A percentile compares a stretch with the other conserved stretches of the same genome.
Conservation (phyloP, 1,284 basidiomycete species). For the Puccinia novopanici region DNA sequence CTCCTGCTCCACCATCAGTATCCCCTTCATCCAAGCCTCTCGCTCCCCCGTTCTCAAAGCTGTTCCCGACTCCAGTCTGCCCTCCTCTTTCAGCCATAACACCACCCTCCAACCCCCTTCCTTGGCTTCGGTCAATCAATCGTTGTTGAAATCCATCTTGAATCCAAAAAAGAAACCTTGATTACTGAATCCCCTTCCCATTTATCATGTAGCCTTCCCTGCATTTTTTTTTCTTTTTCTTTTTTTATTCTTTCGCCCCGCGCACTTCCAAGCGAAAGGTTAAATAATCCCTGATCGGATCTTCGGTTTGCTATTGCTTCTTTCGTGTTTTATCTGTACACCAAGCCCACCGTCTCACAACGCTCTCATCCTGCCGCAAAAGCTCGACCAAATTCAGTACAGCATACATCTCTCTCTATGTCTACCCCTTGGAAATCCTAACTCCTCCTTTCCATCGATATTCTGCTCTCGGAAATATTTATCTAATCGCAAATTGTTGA, state of each 20-base stretch:
- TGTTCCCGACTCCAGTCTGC: constrained; percentile 10
- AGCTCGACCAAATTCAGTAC: background rate
- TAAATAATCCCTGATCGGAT: background rate
- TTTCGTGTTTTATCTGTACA: background rate
- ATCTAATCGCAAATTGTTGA: too few relatives aligned
- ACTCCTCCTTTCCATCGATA: background rate
- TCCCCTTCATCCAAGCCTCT: constrained; percentile 38
- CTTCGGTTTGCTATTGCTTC: background rate
- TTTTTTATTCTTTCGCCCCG: background rate
- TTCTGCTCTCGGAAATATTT: background rate
- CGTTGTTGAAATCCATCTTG: constrained; percentile 29
- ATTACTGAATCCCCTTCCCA: background rate
- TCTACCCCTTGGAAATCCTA: too few relatives aligned
- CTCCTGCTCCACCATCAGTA: constrained; percentile 15
- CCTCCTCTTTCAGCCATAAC: constrained; percentile 6
- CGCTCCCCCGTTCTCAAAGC: constrained; percentile 33
- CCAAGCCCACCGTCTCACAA: background rate
- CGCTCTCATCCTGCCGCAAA: background rate
- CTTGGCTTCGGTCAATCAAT: constrained; percentile 16
- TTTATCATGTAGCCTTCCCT: too few relatives aligned
- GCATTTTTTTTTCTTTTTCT: background rate
- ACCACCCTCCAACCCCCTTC: constrained; percentile 10
- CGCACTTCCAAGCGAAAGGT: background rate
- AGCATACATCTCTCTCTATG: background rate
- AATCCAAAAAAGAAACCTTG: constrained; percentile 3